Conservation (phyloP, 176 grass and related monocot species). For the Thalia dealbata region DNA sequence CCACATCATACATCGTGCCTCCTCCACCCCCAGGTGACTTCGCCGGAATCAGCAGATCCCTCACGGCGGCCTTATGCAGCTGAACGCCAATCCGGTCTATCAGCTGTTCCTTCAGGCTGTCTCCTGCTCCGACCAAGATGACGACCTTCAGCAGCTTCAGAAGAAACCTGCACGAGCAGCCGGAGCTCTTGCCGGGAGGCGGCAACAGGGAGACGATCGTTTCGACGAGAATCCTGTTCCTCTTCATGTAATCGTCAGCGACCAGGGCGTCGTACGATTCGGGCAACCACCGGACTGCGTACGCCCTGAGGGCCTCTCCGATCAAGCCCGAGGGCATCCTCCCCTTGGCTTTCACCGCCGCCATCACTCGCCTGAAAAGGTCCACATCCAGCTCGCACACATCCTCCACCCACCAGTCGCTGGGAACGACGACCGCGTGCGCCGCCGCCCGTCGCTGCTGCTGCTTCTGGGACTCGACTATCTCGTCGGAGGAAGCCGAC, state of each 20-base stretch:
- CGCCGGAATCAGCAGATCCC: conserved; percentile 62
- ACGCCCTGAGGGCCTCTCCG: conserved; percentile 74
- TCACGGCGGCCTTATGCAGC: conserved; percentile 74
- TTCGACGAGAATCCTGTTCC: conserved; percentile 65
- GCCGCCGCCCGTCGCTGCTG: no score
- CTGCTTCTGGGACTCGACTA: conserved; percentile 37
- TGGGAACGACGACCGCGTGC: conserved; percentile 34
- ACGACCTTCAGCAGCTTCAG: conserved; percentile 79
- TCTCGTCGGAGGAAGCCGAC: conserved; percentile 32
- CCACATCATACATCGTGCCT: conserved; percentile 46
- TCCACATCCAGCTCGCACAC: conserved; percentile 85
- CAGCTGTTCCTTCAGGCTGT: conserved; percentile 70
- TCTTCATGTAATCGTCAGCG: conserved; percentile 63
- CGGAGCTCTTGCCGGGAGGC: conserved; percentile 69
- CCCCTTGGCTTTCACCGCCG: conserved; percentile 82
- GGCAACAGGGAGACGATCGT: conserved; percentile 87
- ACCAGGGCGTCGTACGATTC: conserved; percentile 75
- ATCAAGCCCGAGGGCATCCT: conserved; percentile 82
- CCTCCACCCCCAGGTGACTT: conserved; percentile 21
- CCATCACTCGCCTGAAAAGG: conserved; percentile 93
- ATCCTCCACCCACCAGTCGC: conserved; percentile 98
- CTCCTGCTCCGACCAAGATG: conserved; percentile 61
- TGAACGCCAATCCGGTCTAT: conserved; percentile 57
- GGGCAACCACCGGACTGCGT: conserved; percentile 85
- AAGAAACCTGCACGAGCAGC: conserved; percentile 87